These are phyloP conservation scores for Emydomyces testavorans DNA, from an alignment of 2,329 filamentous ascomycete species.

Conservation along the genomic window DNA sequence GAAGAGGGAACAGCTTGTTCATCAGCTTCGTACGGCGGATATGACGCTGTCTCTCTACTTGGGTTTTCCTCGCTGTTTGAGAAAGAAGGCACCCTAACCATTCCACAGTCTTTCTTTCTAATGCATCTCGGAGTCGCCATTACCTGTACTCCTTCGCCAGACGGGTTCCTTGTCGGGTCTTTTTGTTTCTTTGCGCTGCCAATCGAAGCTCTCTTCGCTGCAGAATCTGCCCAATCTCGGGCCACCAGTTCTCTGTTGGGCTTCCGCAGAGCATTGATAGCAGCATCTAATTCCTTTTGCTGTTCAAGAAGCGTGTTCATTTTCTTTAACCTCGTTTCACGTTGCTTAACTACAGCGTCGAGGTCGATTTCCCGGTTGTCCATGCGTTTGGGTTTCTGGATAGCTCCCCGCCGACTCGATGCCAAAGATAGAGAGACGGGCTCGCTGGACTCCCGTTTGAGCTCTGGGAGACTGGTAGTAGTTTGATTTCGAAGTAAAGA, in stretches of 20 bases:
- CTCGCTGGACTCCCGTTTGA: slow-evolving; percentile 35
- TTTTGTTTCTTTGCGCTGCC: slow-evolving; percentile 30
- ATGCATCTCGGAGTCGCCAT: slow-evolving; percentile 35
- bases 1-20: slow-evolving; percentile 27
- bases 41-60: slow-evolving; percentile 20
- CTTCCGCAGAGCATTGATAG: slow-evolving; percentile 38
- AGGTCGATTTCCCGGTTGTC: slow-evolving; percentile 42
- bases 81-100: slow-evolving; percentile 21
- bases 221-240: slow-evolving; percentile 36
- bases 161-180: slow-evolving; percentile 33
- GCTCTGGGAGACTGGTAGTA: slow-evolving; percentile 29
- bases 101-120: slow-evolving; percentile 15
- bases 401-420: slow-evolving; percentile 30
- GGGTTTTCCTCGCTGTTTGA: slow-evolving; percentile 23
- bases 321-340: slow-evolving; percentile 37
- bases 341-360: slow-evolving; percentile 34
- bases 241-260: slow-evolving; percentile 39
- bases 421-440: slow-evolving; percentile 25
- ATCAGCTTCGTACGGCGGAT: slow-evolving; percentile 23
- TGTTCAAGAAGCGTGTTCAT: slow-evolving; percentile 37
- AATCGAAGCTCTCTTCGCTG: slow-evolving; percentile 23
- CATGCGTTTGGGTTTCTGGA: slow-evolving; percentile 35
- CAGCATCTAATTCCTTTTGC: slow-evolving; percentile 39
- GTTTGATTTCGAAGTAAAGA: slow-evolving; percentile 35
- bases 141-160: slow-evolving; percentile 34